Conservation (phyloP, 345 rosid species). For the Conringia planisiliqua region DNA sequence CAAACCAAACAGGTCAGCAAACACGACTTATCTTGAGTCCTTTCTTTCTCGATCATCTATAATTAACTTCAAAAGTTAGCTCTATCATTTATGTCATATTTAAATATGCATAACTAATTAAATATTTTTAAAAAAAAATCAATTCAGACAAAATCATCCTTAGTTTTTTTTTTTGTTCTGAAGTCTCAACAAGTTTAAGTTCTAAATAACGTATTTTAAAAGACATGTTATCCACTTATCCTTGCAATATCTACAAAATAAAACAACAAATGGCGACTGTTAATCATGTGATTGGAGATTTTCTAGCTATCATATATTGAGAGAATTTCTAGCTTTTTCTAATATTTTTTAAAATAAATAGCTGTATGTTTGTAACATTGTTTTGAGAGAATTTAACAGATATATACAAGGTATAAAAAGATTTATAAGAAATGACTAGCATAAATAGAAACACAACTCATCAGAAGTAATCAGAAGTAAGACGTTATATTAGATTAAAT, state of each 20-base stretch:
- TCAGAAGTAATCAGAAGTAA: not conserved
- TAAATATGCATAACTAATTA: not conserved
- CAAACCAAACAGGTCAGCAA: slow-evolving; percentile 10
- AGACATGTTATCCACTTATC: not conserved
- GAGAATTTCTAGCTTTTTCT: too few relatives aligned
- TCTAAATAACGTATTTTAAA: too few relatives aligned
- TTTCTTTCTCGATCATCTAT: not conserved
- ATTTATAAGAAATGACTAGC: not conserved
- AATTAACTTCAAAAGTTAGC: not conserved
- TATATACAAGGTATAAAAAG: not conserved
- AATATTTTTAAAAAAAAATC: not conserved
- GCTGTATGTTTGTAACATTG: not conserved
- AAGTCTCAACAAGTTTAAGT: not conserved
- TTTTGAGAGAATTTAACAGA: not conserved
- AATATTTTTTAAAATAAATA: not conserved
- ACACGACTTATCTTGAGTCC: not conserved
- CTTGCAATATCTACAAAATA: not conserved
- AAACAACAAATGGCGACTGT: not conserved
- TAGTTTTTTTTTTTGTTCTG: not conserved
- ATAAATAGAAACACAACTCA: not conserved
- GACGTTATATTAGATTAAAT: not conserved
- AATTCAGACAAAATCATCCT: not conserved
- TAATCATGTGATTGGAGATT: not conserved
- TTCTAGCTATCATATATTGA: too few relatives aligned
- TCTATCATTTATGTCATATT: not conserved